Percentiles rank a stretch among this genome's conserved stretches.
These are phyloP conservation scores for Pseudophaeomoniella oleicola DNA, from an alignment of 2,329 filamentous ascomycete genomes.

Conservation along the genomic window DNA sequence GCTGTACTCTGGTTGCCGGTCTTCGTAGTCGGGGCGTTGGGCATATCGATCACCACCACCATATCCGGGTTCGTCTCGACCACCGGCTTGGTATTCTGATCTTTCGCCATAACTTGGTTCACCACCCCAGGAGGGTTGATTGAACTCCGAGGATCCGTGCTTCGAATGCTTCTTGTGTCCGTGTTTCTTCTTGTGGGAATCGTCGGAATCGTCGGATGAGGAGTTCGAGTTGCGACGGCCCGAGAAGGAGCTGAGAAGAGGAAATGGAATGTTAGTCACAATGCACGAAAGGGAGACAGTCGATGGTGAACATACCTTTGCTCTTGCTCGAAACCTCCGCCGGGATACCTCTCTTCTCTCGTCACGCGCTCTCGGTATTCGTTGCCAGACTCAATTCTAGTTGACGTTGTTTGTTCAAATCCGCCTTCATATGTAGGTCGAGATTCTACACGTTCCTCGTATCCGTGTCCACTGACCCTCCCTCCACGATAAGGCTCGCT, in stretches of 20 bases:
- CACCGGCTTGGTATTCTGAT: slow-evolving; percentile 7
- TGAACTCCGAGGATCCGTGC: slow-evolving; percentile 1
- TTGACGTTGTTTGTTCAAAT: background rate
- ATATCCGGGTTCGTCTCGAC: slow-evolving; percentile 10
- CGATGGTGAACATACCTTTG: slow-evolving; percentile 5
- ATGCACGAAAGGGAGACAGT: background rate
- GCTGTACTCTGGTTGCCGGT: slow-evolving; percentile 1
- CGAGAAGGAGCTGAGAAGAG: background rate
- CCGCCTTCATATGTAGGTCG: slow-evolving; percentile 4
- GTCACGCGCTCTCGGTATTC: too few relatives aligned
- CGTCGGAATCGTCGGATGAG: slow-evolving; percentile 2
- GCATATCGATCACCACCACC: slow-evolving; percentile 14
- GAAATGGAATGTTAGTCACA: background rate
- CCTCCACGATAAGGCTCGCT: slow-evolving; percentile 4
- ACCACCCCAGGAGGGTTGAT: slow-evolving; percentile 3
- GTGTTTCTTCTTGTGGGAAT: slow-evolving; percentile 6
- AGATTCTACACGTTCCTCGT: background rate
- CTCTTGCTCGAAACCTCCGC: slow-evolving; percentile 7
- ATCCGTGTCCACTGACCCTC: background rate
- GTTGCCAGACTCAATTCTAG: too few relatives aligned
- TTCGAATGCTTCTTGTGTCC: slow-evolving; percentile 5
- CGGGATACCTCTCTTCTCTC: slow-evolving; percentile 6
- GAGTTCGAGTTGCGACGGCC: slow-evolving; percentile 3
- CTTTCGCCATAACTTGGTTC: slow-evolving; percentile 5
- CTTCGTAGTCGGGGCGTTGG: slow-evolving; percentile 13